Base-by-base conservation (phyloP, 805 yeast species). In the Wickerhamiella dianesei region DNA sequence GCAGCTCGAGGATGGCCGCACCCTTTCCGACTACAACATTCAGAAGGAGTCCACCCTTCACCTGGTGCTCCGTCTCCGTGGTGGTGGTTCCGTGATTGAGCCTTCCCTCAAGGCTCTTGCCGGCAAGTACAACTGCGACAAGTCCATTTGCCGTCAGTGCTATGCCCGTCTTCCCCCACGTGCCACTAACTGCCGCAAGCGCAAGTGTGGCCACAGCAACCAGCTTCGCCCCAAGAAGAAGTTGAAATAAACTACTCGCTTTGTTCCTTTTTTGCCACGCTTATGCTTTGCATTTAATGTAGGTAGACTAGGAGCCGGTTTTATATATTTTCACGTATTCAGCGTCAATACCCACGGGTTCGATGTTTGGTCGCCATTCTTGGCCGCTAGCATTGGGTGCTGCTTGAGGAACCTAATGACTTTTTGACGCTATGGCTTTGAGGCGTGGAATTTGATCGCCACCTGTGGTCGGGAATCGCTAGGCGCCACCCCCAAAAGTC, bases 141-240 rank as follows among this genome's bases (percentile, higher is more conserved):
- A 92, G 77, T 72, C 95, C 60, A 89, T 92, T 72, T 92, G 98
- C 82, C 94, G 98, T 77, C 85, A 88, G 73, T 92, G 98, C 80
- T 92, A 92, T 82, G 96, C 98, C 66, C 92, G 98, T 81, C 88
- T 92, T 70, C 98, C 98, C 70, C 96, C 98, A 76, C 94, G 97
- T 84, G 98, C 98, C 66, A 92, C 97, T 75, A 92, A 92, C 96
- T 92, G 98, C 82, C 87, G 98, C 80, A 92, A 92, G 97, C 87
- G 96, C 86, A 92, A 92, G 82, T 92, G 98, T 77, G 98, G 98
- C 70, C 98, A 92, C 94, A 79, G 96, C 72, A 92, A 92, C 82
- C 98, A 92, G 80, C 85, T 92, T 75, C 87, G 98, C 80, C 97
- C 97, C 76, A 92, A 89, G 94, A 89, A 89, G 94, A 89, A 89